Evolutionary conservation across 2,329 filamentous ascomycete genomes (phyloP).

Genomic region (Fusarium humuli): DNA sequence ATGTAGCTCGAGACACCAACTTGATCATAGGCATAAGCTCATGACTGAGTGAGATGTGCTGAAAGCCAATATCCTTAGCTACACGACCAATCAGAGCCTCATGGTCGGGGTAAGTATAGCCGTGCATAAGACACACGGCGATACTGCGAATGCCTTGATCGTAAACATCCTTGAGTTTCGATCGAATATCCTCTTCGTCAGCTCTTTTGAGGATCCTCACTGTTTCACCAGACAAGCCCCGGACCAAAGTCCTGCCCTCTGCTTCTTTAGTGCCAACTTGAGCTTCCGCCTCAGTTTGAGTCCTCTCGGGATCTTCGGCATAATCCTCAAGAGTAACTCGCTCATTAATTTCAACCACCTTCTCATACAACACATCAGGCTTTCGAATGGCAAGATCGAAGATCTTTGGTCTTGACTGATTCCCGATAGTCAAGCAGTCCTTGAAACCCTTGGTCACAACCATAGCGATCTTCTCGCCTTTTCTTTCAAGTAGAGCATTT

Average conservation of each 20-base stretch:
- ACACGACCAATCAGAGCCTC: constrained; percentile 81
- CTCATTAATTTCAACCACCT: constrained; percentile 90
- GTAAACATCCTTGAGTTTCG: constrained; percentile 72
- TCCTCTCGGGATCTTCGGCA: constrained; percentile 82
- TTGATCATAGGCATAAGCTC: constrained; percentile 60
- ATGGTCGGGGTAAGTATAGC: constrained; percentile 90
- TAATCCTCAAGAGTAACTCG: constrained; percentile 92
- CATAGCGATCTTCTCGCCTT: constrained; percentile 88
- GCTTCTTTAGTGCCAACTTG: constrained; percentile 62
- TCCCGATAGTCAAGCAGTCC: constrained; percentile 89
- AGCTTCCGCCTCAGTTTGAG: constrained; percentile 64
- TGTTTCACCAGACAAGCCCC: constrained; percentile 75
- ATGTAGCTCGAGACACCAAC: constrained; percentile 56
- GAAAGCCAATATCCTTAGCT: constrained; percentile 78
- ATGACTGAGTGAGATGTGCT: constrained; percentile 74
- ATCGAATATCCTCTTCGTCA: constrained; percentile 63
- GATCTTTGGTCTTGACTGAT: constrained; percentile 89
- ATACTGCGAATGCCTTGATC: constrained; percentile 80
- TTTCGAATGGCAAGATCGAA: constrained; percentile 91
- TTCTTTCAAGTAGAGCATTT: constrained; percentile 89
- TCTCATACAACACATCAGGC: constrained; percentile 87
- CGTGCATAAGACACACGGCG: constrained; percentile 91
- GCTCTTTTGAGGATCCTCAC: constrained; percentile 74
- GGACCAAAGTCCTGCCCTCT: constrained; percentile 69
- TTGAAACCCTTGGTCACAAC: constrained; percentile 89